Base-by-base conservation (phyloP, 2,329 filamentous ascomycete species). In the Diplodia intermedia region DNA sequence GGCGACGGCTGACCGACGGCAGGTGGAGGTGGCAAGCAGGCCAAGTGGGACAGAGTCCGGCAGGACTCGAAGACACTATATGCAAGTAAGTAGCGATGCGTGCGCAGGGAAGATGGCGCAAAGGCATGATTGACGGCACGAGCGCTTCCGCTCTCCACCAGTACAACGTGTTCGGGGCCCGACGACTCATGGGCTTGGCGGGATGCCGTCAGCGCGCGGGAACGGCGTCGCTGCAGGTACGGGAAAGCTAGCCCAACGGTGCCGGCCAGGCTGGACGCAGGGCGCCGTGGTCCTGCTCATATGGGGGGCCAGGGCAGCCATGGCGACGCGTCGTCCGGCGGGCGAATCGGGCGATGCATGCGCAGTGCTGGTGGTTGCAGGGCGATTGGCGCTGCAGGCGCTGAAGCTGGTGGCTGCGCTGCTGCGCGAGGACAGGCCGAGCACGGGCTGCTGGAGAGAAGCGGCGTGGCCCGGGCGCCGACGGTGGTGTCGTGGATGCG, bases 61-160 rank as follows among this genome's bases (percentile, higher is more conserved):
- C 54, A 56, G 61, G 47, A 54, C 26, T 14, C 12, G 29, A 20
- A 38, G 31, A 14, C 40, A 63, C 60, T 63, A 63, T 63, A 63
- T 63, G 60, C 60, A 63, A 52, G 60, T 63, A 63, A 63, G 60
- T 63, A 63, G 43, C 60, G 60, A 63, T 63, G 60, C 47, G 43
- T 43, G 20, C 33, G 62, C 62, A 65, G 62, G 62, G 62, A 65
- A 65, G 62, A 65, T 65, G 62, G 62, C 62, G 62, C 62, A 55
- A 65, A 55, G 36, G 33, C 62, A 52, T 63, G 60, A 63, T 63
- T 63, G 20, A 52, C 60, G 60, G 60, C 60, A 63, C 60, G 60
- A 29, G 60, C 60, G 60, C 43, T 29, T 23, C 7, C 15, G 26
- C 57, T 62, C 57, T 62, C 57, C 60, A 63, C 60, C 60, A 52